A percentile compares a stretch with the other conserved stretches of the same genome.
Evolutionary conservation across 2,329 filamentous ascomycete species (phyloP).

Genomic region (Aspergillus aculeatinus): DNA sequence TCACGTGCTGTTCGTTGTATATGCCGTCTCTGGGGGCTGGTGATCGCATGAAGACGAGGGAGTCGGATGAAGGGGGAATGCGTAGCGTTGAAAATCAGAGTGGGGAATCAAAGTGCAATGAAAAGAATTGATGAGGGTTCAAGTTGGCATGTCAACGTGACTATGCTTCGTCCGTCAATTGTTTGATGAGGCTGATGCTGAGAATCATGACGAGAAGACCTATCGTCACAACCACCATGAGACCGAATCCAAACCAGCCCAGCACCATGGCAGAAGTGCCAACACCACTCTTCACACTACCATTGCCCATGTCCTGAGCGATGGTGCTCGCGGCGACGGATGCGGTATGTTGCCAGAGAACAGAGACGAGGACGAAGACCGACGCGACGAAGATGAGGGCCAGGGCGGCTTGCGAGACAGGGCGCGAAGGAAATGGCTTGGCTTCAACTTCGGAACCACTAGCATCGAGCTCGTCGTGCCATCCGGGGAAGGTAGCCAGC

Average conservation of each 20-base stretch:
- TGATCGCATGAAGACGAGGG: too few relatives aligned
- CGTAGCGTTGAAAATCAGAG: neutral
- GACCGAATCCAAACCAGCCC: slow-evolving; percentile 93
- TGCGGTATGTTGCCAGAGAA: slow-evolving; percentile 73
- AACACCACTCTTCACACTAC: slow-evolving; percentile 79
- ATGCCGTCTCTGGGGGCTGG: neutral
- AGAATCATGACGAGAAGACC: slow-evolving; percentile 94
- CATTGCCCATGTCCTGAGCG: slow-evolving; percentile 88
- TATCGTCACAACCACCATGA: slow-evolving; percentile 93
- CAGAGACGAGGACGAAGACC: slow-evolving; percentile 65
- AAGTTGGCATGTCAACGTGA: neutral
- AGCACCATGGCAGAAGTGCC: slow-evolving; percentile 95
- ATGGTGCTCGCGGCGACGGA: slow-evolving; percentile 94
- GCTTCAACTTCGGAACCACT: slow-evolving; percentile 83
- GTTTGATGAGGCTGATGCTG: slow-evolving; percentile 77
- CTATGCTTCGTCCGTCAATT: slow-evolving; percentile 49
- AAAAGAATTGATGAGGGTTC: neutral
- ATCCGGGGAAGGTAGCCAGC: slow-evolving; percentile 93
- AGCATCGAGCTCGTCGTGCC: slow-evolving; percentile 86
- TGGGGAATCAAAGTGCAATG: neutral
- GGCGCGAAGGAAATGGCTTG: slow-evolving; percentile 88
- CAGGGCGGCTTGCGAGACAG: slow-evolving; percentile 88
- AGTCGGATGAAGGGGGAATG: too few relatives aligned
- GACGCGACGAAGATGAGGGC: slow-evolving; percentile 79
- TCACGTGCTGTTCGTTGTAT: slow-evolving; percentile 14